phyloP scores from a whole-genome alignment of 768 basidiomycete genomes.

The Podaxis carcinomalis region DNA sequence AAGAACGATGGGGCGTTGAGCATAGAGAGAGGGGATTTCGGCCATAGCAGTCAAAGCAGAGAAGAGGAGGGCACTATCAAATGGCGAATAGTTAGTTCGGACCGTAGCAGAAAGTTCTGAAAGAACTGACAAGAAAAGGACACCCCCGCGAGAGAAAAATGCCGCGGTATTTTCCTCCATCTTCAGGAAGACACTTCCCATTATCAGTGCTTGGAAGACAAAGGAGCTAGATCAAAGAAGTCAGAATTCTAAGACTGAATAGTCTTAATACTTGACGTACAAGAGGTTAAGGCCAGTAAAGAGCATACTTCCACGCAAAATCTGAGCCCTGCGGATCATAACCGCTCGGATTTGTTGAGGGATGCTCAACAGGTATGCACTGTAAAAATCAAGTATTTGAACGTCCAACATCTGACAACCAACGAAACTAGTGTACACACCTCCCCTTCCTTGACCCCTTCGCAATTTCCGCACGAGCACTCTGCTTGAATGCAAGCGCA shows the following conservation, averaged over 20 bases:
- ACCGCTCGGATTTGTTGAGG: slow-evolving; percentile 42
- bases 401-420: neutral
- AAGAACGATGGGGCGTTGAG: slow-evolving; percentile 56
- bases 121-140: slow-evolving; percentile 63
- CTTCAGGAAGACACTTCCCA: slow-evolving; percentile 64
- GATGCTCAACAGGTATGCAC: slow-evolving; percentile 42
- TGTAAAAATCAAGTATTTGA: slow-evolving; percentile 12
- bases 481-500: slow-evolving; percentile 38
- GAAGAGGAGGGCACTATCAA: slow-evolving; percentile 50
- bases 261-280: slow-evolving; percentile 14
- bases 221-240: slow-evolving; percentile 36
- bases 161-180: slow-evolving; percentile 50
- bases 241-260: neutral
- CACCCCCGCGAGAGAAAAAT: slow-evolving; percentile 74
- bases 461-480: slow-evolving; percentile 48
- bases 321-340: slow-evolving; percentile 41
- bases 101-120: neutral
- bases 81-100: neutral
- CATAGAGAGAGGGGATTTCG: slow-evolving; percentile 57
- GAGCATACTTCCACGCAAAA: slow-evolving; percentile 35
- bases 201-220: slow-evolving; percentile 43
- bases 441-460: slow-evolving; percentile 33
- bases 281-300: slow-evolving; percentile 31
- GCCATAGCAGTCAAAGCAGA: slow-evolving; percentile 57
- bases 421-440: slow-evolving; percentile 16